phyloP scores from a whole-genome alignment of 371 early-diverging fungal genomes.

The Mucor saturninus region DNA sequence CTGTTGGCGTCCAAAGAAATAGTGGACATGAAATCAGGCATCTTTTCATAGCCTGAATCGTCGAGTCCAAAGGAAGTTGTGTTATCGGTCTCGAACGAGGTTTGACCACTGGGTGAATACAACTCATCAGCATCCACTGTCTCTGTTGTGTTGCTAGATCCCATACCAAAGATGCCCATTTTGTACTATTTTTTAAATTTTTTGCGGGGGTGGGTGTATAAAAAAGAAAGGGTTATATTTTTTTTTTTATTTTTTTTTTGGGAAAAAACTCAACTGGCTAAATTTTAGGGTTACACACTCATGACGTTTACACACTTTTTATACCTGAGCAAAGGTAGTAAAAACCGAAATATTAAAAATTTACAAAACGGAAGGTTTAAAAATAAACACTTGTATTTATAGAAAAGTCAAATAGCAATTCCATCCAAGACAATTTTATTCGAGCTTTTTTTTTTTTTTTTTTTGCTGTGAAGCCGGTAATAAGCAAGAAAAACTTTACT shows the following conservation, averaged over 20 bases:
- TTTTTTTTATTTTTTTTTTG: neutral
- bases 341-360: no score
- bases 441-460: no score
- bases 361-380: no score
- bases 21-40: conserved; percentile 61
- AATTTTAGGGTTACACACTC: neutral
- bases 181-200: neutral
- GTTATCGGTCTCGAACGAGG: conserved; percentile 7
- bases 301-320: neutral
- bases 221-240: neutral
- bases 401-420: no score
- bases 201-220: conserved; percentile 9
- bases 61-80: conserved; percentile 18
- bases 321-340: no score
- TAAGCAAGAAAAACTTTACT: no score
- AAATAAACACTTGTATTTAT: no score
- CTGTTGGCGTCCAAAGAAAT: conserved; percentile 55
- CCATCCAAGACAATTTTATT: neutral
- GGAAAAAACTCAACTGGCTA: neutral
- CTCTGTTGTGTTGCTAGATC: conserved; percentile 16
- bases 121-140: conserved; percentile 16
- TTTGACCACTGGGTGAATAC: conserved; percentile 15
- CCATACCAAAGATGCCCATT: conserved; percentile 27
- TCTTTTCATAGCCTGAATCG: conserved; percentile 41
- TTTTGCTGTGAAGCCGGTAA: no score